Evolutionary conservation across 768 basidiomycete genomes (phyloP).

Genomic region (Kwoniella dejecticola): DNA sequence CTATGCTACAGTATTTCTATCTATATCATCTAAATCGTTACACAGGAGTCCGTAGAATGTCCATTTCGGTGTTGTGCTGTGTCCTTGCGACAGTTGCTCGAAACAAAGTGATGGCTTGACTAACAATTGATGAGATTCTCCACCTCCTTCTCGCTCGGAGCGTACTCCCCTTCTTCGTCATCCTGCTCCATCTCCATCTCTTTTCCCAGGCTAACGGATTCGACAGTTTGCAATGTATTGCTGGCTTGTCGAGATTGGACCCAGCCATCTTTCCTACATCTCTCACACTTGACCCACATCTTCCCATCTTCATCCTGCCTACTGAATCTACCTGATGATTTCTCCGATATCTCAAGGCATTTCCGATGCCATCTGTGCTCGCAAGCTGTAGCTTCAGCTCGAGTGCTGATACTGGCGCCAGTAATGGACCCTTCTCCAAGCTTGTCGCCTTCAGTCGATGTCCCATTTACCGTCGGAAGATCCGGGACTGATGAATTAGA

Average conservation of each 20-base stretch:
- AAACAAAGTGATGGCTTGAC: too few species aligned
- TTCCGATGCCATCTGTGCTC: conserved; percentile 35
- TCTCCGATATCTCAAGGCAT: conserved; percentile 31
- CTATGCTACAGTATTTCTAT: too few species aligned
- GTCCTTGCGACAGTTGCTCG: too few species aligned
- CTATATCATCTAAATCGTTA: too few species aligned
- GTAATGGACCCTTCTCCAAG: too few species aligned
- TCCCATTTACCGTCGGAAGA: too few species aligned
- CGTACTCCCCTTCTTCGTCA: conserved; percentile 8
- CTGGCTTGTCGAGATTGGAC: background rate
- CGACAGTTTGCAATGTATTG: background rate
- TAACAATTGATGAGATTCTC: conserved; percentile 2
- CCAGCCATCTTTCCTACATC: conserved; percentile 45
- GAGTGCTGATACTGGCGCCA: too few species aligned
- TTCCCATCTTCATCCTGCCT: conserved; percentile 13
- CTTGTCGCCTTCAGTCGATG: too few species aligned
- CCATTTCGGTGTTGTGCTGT: too few species aligned
- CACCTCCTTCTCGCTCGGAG: conserved; percentile 20
- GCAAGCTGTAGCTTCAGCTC: conserved; percentile 6
- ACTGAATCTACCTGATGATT: conserved; percentile 20
- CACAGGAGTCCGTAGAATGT: too few species aligned
- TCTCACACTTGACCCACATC: conserved; percentile 36
- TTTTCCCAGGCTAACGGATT: background rate
- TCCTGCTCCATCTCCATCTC: background rate
- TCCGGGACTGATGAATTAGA: too few species aligned